A percentile compares a stretch with the other conserved stretches of the same genome.
Evolutionary conservation across 352 stramenopile species (phyloP).

Genomic region (Globisporangium sylvaticum): DNA sequence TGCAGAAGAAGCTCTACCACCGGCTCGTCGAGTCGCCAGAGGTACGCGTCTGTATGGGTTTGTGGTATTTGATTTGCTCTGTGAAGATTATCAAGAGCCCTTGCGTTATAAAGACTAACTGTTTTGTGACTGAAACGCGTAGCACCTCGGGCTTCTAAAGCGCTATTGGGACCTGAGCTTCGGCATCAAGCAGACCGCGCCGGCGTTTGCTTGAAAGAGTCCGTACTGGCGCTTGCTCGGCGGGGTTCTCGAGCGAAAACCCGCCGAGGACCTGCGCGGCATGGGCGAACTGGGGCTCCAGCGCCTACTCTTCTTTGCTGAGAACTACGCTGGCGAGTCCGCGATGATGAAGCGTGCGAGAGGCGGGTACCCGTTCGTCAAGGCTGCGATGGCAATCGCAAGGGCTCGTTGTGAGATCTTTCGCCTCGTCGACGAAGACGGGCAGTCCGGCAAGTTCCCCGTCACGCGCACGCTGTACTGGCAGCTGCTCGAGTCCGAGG

Average conservation of each 20-base stretch:
- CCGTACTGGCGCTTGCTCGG: slow-evolving; percentile 38
- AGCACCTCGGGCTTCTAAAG: slow-evolving; percentile 60
- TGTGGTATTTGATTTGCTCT: not conserved
- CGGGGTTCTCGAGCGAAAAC: slow-evolving; percentile 51
- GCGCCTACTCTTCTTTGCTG: slow-evolving; percentile 66
- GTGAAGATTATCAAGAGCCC: not conserved
- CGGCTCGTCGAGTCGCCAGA: slow-evolving; percentile 60
- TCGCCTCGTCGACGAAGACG: slow-evolving; percentile 40
- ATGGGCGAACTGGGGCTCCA: slow-evolving; percentile 58
- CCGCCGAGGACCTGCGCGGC: slow-evolving; percentile 48
- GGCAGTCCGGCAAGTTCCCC: slow-evolving; percentile 39
- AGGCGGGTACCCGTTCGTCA: slow-evolving; percentile 61
- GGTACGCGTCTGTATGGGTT: slow-evolving; percentile 18
- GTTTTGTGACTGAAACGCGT: too few species aligned
- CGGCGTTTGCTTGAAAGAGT: slow-evolving; percentile 38
- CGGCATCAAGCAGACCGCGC: slow-evolving; percentile 20
- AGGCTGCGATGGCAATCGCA: slow-evolving; percentile 45
- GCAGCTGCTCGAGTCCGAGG: slow-evolving; percentile 49
- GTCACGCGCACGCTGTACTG: slow-evolving; percentile 55
- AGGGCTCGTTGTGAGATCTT: slow-evolving; percentile 47
- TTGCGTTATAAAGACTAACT: too few species aligned
- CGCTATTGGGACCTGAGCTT: slow-evolving; percentile 57
- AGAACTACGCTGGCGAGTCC: slow-evolving; percentile 50
- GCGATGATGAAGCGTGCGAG: slow-evolving; percentile 60
- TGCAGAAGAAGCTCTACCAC: slow-evolving; percentile 56